These are phyloP conservation scores for Kazachstania kunashirensis DNA, from an alignment of 805 yeast genomes.

Conservation along the genomic window DNA sequence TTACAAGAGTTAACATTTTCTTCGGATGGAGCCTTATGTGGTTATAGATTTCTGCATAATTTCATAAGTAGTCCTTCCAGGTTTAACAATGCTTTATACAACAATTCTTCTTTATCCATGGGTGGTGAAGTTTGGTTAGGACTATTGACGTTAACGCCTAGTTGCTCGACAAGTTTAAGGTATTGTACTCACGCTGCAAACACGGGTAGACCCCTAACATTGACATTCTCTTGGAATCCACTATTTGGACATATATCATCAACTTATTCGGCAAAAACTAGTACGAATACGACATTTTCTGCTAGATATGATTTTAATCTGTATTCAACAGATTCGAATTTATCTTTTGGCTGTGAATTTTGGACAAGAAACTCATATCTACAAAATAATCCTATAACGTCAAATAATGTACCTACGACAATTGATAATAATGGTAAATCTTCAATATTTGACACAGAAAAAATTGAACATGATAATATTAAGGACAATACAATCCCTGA, in stretches of 20 bases:
- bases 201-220: constrained; percentile 81
- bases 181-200: constrained; percentile 79
- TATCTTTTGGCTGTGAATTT: constrained; percentile 78
- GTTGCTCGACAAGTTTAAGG: constrained; percentile 73
- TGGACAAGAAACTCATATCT: constrained; percentile 34
- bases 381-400: background rate
- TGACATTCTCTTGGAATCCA: constrained; percentile 83
- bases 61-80: constrained; percentile 34
- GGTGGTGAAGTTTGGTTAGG: constrained; percentile 92
- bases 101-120: constrained; percentile 55
- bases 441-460: background rate
- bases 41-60: constrained; percentile 70
- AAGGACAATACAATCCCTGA: background rate
- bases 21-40: constrained; percentile 74
- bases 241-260: constrained; percentile 81
- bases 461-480: background rate
- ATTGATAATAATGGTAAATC: background rate
- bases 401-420: background rate
- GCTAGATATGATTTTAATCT: constrained; percentile 83
- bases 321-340: constrained; percentile 80
- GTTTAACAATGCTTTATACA: constrained; percentile 37
- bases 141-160: constrained; percentile 74
- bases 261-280: constrained; percentile 77
- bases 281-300: constrained; percentile 63
- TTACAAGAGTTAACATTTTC: constrained; percentile 72